A percentile compares a stretch with the other conserved stretches of the same genome.
phyloP scores from a whole-genome alignment of 495 filamentous ascomycete species.

The Penicillium maclennaniae region DNA sequence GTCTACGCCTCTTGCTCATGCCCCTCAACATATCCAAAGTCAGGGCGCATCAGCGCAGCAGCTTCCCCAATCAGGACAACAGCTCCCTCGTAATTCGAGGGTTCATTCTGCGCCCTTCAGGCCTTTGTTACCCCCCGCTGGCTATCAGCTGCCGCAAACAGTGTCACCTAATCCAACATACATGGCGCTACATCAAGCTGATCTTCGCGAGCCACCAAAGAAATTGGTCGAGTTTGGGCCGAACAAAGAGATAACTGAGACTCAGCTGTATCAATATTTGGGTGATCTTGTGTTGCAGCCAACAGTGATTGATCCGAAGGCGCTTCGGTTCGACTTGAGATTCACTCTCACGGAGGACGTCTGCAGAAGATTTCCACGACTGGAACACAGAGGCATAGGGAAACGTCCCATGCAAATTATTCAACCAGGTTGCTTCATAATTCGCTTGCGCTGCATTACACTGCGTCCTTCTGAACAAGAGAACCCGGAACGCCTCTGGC shows the following conservation, averaged over 20 bases:
- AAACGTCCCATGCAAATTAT: conserved; percentile 15
- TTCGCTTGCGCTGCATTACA: conserved; percentile 45
- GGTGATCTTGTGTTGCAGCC: conserved; percentile 41
- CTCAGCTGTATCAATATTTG: conserved; percentile 45
- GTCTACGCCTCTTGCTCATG: too few species aligned
- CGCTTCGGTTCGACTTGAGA: conserved; percentile 25
- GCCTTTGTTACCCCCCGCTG: conserved; percentile 33
- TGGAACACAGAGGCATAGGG: conserved; percentile 2
- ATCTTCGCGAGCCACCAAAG: conserved; percentile 53
- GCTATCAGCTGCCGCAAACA: conserved; percentile 28
- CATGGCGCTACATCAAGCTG: conserved; percentile 53
- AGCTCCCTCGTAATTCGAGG: not conserved
- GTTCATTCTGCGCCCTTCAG: not conserved
- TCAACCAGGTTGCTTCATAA: conserved; percentile 28
- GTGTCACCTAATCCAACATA: conserved; percentile 43
- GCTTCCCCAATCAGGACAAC: not conserved
- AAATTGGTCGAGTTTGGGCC: conserved; percentile 20
- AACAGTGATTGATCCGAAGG: conserved; percentile 18
- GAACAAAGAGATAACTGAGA: conserved; percentile 13
- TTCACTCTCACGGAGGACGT: conserved; percentile 23
- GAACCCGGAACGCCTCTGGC: conserved; percentile 51
- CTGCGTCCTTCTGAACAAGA: conserved; percentile 12
- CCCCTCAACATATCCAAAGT: too few species aligned
- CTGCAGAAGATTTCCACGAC: conserved; percentile 17
- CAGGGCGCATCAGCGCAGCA: not conserved